phyloP scores from a whole-genome alignment of 1,284 basidiomycete species.

The Melampsora allii-populina region DNA sequence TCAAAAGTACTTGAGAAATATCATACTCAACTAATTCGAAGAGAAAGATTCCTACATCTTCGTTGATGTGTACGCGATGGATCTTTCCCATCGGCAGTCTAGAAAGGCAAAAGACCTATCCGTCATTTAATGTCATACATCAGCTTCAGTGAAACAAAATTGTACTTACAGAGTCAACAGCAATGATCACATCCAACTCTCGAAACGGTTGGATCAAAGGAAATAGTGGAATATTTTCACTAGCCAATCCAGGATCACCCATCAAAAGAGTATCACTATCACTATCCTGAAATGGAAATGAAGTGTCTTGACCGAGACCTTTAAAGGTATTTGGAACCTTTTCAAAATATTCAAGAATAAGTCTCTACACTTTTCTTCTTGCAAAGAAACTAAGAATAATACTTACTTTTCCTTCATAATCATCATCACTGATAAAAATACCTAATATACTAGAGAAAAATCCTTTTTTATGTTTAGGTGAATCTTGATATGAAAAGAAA shows the following conservation, averaged over 20 bases:
- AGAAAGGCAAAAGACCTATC: not conserved
- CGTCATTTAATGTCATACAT: not conserved
- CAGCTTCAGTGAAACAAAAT: not conserved
- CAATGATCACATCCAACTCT: conserved; percentile 35
- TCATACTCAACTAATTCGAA: not conserved
- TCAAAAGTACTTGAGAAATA: not conserved
- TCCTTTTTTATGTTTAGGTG: conserved; percentile 4
- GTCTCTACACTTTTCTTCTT: not conserved
- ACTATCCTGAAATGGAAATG: conserved; percentile 16
- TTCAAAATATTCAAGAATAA: not conserved
- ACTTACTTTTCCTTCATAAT: conserved; percentile 33
- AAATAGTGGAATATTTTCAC: conserved; percentile 22
- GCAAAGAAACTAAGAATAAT: not conserved
- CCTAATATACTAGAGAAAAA: not conserved
- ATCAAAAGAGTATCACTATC: conserved; percentile 16
- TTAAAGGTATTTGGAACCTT: conserved; percentile 41
- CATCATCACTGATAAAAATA: conserved; percentile 4
- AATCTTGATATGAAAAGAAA: conserved; percentile 19
- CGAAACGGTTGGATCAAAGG: conserved; percentile 33
- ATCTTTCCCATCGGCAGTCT: conserved; percentile 3
- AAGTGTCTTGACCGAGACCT: conserved; percentile 6
- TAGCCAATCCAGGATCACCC: conserved; percentile 33
- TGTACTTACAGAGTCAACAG: conserved; percentile 29
- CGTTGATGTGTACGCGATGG: not conserved
- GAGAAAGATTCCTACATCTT: not conserved